These are phyloP conservation scores for Entomophthora muscae DNA, from an alignment of 371 early-diverging fungal species.

Conservation along the genomic window DNA sequence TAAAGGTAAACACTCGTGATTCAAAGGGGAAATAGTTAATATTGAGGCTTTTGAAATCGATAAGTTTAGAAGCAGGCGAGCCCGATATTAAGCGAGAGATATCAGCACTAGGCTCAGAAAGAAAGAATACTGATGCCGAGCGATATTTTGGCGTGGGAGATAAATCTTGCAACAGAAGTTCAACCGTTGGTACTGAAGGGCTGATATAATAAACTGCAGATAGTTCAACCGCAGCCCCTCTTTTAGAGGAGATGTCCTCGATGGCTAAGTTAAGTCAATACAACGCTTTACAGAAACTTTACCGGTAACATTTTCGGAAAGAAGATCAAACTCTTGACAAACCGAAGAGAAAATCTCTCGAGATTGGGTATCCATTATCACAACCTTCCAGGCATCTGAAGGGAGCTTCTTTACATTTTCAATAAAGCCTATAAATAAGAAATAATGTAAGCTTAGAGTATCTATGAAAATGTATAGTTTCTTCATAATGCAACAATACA, in stretches of 20 bases:
- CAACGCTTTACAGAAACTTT: constrained; percentile 24
- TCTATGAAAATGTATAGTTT: too few species aligned
- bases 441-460: too few species aligned
- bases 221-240: constrained; percentile 32
- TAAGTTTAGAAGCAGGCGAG: constrained; percentile 12
- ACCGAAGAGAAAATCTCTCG: constrained; percentile 68
- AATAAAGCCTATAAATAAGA: background rate
- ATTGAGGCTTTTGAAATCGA: background rate
- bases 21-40: constrained; percentile 39
- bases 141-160: constrained; percentile 36
- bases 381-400: constrained; percentile 48
- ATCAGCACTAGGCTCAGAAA: constrained; percentile 21
- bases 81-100: constrained; percentile 8
- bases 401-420: background rate
- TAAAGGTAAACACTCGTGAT: constrained; percentile 57
- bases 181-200: constrained; percentile 28
- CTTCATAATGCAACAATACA: too few species aligned
- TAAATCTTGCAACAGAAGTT: constrained; percentile 32
- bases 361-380: constrained; percentile 74
- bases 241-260: constrained; percentile 66
- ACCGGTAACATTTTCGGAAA: constrained; percentile 85
- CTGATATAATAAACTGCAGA: constrained; percentile 5
- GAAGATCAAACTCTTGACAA: constrained; percentile 80
- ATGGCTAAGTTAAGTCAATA: constrained; percentile 77
- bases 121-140: constrained; percentile 68